Percentiles rank a stretch among this genome's conserved stretches.
phyloP scores from a whole-genome alignment of 2,329 filamentous ascomycete species.

The Fusarium algeriense region DNA sequence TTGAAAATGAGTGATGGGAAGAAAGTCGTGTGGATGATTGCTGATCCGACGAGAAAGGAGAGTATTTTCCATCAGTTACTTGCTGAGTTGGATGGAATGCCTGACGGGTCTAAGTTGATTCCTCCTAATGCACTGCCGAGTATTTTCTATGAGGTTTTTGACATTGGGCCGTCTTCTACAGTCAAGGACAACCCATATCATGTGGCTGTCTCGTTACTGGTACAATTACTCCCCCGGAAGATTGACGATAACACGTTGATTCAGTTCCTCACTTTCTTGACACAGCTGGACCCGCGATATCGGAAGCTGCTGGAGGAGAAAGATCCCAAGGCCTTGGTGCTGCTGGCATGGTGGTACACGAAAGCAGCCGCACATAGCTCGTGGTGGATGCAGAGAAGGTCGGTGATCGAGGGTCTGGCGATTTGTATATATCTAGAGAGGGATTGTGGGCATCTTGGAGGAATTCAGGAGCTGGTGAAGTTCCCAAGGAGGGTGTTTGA shows the following conservation, averaged over 20 bases:
- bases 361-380: constrained; percentile 55
- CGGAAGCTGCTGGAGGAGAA: constrained; percentile 60
- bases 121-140: constrained; percentile 47
- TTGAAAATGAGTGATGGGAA: constrained; percentile 69
- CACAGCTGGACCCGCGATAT: constrained; percentile 59
- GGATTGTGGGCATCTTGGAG: constrained; percentile 22
- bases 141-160: constrained; percentile 49
- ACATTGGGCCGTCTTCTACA: constrained; percentile 36
- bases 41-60: constrained; percentile 61
- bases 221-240: constrained; percentile 52
- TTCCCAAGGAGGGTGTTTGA: constrained; percentile 38
- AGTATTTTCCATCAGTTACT: constrained; percentile 59
- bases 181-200: constrained; percentile 51
- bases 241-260: constrained; percentile 57
- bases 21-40: constrained; percentile 63
- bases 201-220: constrained; percentile 52
- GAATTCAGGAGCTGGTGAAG: constrained; percentile 30
- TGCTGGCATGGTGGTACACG: constrained; percentile 70
- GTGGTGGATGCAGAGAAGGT: constrained; percentile 64
- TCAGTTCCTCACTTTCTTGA: constrained; percentile 61
- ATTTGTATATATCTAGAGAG: constrained; percentile 58
- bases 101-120: constrained; percentile 30
- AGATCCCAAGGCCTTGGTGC: constrained; percentile 65
- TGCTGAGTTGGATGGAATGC: constrained; percentile 5
- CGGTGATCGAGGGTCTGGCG: constrained; percentile 62